These are phyloP conservation scores for Vitis hybrid DNA, from an alignment of 177 flowering plant genomes.

Conservation along the genomic window DNA sequence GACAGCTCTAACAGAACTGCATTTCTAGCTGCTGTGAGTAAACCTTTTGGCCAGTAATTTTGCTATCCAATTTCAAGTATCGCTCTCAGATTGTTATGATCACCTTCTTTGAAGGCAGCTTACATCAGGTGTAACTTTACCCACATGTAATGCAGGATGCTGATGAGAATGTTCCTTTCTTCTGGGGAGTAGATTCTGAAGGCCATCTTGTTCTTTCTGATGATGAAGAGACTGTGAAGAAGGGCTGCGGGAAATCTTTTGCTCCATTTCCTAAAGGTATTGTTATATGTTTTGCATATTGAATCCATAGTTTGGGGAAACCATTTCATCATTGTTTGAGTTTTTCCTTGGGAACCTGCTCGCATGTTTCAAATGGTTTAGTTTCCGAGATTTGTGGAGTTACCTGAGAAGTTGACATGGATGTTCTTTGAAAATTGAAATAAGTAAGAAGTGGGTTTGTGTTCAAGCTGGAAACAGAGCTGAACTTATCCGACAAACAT, in stretches of 20 bases:
- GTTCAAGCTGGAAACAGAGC: neutral
- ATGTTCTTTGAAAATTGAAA: too few relatives aligned
- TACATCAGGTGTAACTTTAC: neutral
- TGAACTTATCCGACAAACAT: too few relatives aligned
- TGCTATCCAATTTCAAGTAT: neutral
- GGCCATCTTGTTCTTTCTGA: constrained; percentile 77
- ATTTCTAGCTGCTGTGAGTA: constrained; percentile 79
- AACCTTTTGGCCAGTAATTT: neutral
- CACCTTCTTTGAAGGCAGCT: neutral
- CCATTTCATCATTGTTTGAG: neutral
- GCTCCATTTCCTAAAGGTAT: constrained; percentile 98
- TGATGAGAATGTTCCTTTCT: constrained; percentile 88
- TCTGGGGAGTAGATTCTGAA: constrained; percentile 91
- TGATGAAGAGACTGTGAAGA: constrained; percentile 60
- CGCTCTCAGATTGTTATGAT: neutral
- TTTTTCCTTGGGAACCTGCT: neutral
- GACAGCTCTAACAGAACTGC: constrained; percentile 62
- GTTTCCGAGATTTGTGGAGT: neutral
- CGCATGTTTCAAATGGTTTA: neutral
- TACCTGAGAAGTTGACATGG: neutral
- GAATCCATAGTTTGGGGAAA: neutral
- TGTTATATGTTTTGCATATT: neutral
- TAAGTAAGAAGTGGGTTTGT: neutral
- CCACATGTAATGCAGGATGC: constrained; percentile 58
- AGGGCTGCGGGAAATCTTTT: constrained; percentile 89